phyloP scores from a whole-genome alignment of 116 monocot species.

The Phalaenopsis hybrid region DNA sequence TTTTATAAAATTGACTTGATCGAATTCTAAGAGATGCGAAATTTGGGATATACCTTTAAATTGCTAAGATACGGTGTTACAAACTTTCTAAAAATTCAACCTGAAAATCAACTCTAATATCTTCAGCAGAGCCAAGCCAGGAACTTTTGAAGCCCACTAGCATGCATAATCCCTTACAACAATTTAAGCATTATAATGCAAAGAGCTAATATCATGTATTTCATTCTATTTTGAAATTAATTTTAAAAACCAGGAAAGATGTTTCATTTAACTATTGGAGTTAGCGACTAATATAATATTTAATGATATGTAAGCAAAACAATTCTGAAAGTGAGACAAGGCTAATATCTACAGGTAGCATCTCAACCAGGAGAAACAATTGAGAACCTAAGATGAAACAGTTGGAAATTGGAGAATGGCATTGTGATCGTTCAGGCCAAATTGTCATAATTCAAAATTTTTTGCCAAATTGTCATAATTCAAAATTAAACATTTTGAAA shows the following conservation, averaged over 20 bases:
- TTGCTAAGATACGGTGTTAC: no score
- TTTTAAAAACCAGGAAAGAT: background rate
- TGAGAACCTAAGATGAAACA: background rate
- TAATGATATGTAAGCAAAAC: background rate
- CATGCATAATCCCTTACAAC: background rate
- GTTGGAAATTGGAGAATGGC: background rate
- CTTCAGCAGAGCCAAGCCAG: no score
- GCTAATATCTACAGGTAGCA: background rate
- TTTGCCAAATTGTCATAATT: background rate
- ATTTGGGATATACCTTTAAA: no score
- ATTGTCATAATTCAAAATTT: background rate
- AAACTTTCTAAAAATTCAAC: no score
- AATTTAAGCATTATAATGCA: background rate
- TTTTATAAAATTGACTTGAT: no score
- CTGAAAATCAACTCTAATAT: no score
- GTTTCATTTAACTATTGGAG: background rate
- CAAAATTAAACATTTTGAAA: background rate
- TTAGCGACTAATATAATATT: background rate
- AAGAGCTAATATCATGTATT: background rate
- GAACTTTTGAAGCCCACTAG: no score
- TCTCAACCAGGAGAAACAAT: background rate
- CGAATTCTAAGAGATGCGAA: no score
- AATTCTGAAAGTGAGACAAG: background rate
- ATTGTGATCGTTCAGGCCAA: background rate
- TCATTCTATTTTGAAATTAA: background rate